Evolutionary conservation across 1,284 basidiomycete species (phyloP), one percentile per base, ranked within the genome.

Genomic region (Apiotrichum gamsii): DNA sequence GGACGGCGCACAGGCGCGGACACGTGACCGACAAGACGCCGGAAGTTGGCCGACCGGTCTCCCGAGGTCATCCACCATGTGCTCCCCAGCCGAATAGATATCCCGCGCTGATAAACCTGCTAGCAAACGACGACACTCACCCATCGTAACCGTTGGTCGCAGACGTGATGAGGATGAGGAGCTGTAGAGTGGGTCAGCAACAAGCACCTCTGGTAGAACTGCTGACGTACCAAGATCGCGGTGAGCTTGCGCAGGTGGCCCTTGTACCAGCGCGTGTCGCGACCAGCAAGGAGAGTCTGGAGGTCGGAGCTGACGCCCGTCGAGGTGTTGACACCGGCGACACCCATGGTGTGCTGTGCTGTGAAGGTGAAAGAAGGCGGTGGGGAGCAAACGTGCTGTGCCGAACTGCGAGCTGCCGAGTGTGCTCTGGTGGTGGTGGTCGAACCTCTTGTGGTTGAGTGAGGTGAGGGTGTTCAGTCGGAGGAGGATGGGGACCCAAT

Each of bases 181-280:
- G 33, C 57, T 60, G 45, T 5, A 28, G 25, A 28, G 25, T 28
- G 0, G 1, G 41, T 37, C 34, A 51, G 38, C 18, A 8, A 19
- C 11, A 11, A 28, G 11, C 25, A 28, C 25, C 10, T 35, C 6
- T 35, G 11, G 25, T 28, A 23, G 33, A n/a, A n/a, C n/a, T n/a
- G 25, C 25, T 28, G 11, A 54, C 52, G 51, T 20, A 59, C 46
- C 18, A 57, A 38, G 39, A 61, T 57, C 30, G 58, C 21, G 38
- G 57, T 66, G 46, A 64, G 58, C 43, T 55, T 56, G 34, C 49
- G 45, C 18, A 52, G 36, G 37, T 54, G 48, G 21, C 60, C 60
- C 16, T 44, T 43, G 52, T 61, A 65, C 60, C 60, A 65, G 28
- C 57, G 45, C 10, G 56, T 61, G 39, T 62, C 55, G 28, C 64